Evolutionary conservation across 176 grass and related monocot genomes (phyloP).

Genomic region (Cenchrus fungigraminus): DNA sequence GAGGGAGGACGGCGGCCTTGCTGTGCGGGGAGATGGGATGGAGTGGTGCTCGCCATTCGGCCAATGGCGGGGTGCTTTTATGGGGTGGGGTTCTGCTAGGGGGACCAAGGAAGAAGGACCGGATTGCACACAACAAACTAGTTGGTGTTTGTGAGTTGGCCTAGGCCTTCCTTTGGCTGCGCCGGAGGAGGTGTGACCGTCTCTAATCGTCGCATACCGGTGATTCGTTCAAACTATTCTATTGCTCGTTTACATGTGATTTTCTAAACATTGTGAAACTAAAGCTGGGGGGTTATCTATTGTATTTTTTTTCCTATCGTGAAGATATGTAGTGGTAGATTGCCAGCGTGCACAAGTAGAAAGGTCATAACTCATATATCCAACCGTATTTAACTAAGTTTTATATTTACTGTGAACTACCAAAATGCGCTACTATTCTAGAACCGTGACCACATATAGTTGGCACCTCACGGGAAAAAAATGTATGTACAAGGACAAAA

Average conservation of each 20-base stretch:
- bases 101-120: conserved; percentile 41
- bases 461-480: neutral
- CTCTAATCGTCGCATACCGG: neutral
- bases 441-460: neutral
- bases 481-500: neutral
- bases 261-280: neutral
- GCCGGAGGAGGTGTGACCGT: neutral
- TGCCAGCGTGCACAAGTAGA: no score
- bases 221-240: neutral
- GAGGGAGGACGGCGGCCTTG: neutral
- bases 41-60: conserved; percentile 30
- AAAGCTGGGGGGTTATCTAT: neutral
- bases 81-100: conserved; percentile 55
- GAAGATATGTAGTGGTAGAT: neutral
- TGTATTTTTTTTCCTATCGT: neutral
- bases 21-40: neutral
- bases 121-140: neutral
- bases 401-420: no score
- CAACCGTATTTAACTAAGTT: rapidly evolving
- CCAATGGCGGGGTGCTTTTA: conserved; percentile 50
- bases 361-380: neutral
- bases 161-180: neutral
- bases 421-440: neutral
- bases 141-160: conserved; percentile 26
- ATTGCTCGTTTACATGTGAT: neutral